These are phyloP conservation scores for Marsdenia floribunda DNA, from an alignment of 257 asterid species.

Conservation along the genomic window DNA sequence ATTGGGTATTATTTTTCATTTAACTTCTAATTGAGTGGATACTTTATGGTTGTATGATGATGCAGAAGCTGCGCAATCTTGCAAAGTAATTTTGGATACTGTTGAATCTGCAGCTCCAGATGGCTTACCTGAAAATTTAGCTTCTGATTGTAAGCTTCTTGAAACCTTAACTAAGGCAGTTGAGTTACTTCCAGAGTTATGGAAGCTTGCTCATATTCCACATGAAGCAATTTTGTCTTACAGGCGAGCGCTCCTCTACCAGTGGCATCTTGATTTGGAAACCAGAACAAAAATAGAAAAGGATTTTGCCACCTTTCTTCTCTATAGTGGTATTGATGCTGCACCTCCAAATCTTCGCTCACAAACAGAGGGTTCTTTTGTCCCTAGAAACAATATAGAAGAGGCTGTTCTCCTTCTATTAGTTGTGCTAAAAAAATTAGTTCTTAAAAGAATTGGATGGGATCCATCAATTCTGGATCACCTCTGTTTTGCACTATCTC, in stretches of 20 bases:
- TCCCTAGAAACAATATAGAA: constrained; percentile 73
- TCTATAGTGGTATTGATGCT: constrained; percentile 78
- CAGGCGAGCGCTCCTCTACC: constrained; percentile 70
- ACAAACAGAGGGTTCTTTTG: constrained; percentile 65
- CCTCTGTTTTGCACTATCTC: constrained; percentile 69
- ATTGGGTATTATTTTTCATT: background rate
- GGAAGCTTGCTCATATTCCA: constrained; percentile 56
- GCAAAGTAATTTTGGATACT: constrained; percentile 67
- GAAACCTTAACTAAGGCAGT: constrained; percentile 73
- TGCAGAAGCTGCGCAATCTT: constrained; percentile 88
- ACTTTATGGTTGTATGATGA: constrained; percentile 7
- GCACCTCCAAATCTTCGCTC: constrained; percentile 78
- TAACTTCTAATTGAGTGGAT: constrained; percentile 1
- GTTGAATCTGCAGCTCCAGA: constrained; percentile 70
- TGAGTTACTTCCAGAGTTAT: constrained; percentile 83
- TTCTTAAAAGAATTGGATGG: constrained; percentile 42
- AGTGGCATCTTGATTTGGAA: constrained; percentile 65
- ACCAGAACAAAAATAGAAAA: constrained; percentile 60
- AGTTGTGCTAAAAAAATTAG: constrained; percentile 43
- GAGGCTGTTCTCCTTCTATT: constrained; percentile 78
- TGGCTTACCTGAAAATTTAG: constrained; percentile 58
- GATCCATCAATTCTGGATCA: constrained; percentile 77
- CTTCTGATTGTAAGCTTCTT: constrained; percentile 56
- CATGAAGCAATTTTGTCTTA: constrained; percentile 63
- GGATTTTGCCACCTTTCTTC: constrained; percentile 70